Evolutionary conservation across 1,139 yeast species (phyloP), one percentile per base, ranked within the genome.

Genomic region (Scheffersomyces segobiensis): DNA sequence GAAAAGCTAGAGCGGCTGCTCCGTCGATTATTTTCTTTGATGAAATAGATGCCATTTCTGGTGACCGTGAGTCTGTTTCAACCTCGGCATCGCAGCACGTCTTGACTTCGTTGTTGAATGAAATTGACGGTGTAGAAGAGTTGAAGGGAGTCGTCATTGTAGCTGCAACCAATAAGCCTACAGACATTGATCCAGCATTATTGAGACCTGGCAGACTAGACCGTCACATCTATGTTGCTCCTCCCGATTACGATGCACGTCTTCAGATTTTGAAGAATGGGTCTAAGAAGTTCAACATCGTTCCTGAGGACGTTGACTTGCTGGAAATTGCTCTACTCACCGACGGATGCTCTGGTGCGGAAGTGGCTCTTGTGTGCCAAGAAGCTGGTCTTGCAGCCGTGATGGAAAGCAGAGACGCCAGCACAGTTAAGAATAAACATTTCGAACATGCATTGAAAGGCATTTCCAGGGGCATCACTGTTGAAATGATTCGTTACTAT

Each of bases 321-420:
- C 75, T 78, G 5, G 71, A 70, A n/a, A 75, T 91, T n/a, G 91
- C 93, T 0, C 67, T 62, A 1, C 65, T 71, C 18, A 90, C 97
- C 0, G 95, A 89, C 0, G 98, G 98, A 0, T 93, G 97, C 67
- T 92, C 98, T 0, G 99, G 99, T 52, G 98, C 99, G 0, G 99
- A 95, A 71, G 93, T 95, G 46, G 96, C 93, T 0, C 81, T 93
- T 50, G 73, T 93, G 26, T 91, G 98, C 66, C 98, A 93, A 70
- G 98, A 95, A 71, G 97, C 98, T 0, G 99, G 99, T 2, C 77
- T 95, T 46, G 85, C 91, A 12, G 98, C 98, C 0, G 88, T 95
- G 60, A 91, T 91, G 87, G 97, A 91, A 65, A 77, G 89, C 63
- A 73, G 83, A 17, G 76, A 82, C 3, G 84, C 91, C 6, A 70